Conservation (phyloP, 1,284 basidiomycete species). For the Tilletia setariae region DNA sequence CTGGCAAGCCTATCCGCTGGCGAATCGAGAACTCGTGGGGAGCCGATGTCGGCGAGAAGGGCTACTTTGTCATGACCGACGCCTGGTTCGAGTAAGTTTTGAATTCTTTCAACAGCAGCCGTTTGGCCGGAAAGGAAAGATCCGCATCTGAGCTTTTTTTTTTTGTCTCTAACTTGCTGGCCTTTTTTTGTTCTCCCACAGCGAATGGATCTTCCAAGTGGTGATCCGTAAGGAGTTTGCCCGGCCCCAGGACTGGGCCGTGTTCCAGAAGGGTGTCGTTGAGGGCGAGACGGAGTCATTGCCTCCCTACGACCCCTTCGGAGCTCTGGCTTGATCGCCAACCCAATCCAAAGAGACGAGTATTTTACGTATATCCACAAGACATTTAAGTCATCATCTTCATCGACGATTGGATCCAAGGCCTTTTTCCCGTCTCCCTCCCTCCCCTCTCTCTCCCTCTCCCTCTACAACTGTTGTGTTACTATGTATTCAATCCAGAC, state of each 20-base stretch:
- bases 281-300: constrained; percentile 55
- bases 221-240: constrained; percentile 38
- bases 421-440: no score
- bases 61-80: constrained; percentile 75
- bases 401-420: no score
- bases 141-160: no score
- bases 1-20: constrained; percentile 75
- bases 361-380: no score
- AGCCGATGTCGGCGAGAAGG: constrained; percentile 69
- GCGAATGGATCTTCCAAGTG: constrained; percentile 62
- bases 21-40: constrained; percentile 97
- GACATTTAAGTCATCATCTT: no score
- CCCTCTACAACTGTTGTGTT: no score
- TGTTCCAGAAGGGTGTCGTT: constrained; percentile 34
- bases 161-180: no score
- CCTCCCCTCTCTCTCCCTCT: no score
- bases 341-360: no score
- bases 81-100: constrained; percentile 70
- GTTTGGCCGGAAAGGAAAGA: no score
- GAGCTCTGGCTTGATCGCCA: constrained; percentile 29
- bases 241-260: constrained; percentile 31
- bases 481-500: no score
- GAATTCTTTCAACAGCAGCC: no score
- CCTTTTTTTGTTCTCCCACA: constrained; percentile 34
- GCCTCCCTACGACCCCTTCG: constrained; percentile 38